Conservation (phyloP, 2,329 filamentous ascomycete species). For the Ceratocystis albifundus region DNA sequence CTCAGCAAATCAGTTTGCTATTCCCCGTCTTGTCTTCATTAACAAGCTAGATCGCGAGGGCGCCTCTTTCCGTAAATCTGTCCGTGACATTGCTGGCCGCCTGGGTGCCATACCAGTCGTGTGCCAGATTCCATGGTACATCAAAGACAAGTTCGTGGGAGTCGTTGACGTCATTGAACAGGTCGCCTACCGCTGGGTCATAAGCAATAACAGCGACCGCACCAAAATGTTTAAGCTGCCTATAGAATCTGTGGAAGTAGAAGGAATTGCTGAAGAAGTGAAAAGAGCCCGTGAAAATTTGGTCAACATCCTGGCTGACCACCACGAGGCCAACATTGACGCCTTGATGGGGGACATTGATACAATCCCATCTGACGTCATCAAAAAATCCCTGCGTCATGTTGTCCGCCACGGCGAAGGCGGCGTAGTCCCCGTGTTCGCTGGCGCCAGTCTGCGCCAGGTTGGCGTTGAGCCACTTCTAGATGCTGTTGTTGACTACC, state of each 20-base stretch:
- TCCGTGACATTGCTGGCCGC: conserved; percentile 71
- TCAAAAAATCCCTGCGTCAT: conserved; percentile 63
- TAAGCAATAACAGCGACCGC: conserved; percentile 31
- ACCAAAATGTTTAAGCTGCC: conserved; percentile 32
- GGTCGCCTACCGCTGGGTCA: conserved; percentile 60
- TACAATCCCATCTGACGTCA: conserved; percentile 55
- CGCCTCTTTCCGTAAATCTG: conserved; percentile 68
- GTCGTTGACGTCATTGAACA: conserved; percentile 73
- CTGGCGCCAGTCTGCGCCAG: conserved; percentile 84
- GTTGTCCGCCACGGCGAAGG: conserved; percentile 58
- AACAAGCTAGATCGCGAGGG: conserved; percentile 72
- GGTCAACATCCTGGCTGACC: conserved; percentile 73
- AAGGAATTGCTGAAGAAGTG: conserved; percentile 43
- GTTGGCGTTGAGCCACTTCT: conserved; percentile 87
- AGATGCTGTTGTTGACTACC: conserved; percentile 75
- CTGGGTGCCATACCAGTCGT: conserved; percentile 78
- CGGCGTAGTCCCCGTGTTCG: conserved; percentile 72
- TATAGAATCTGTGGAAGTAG: conserved; percentile 22
- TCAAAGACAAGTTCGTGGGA: conserved; percentile 66
- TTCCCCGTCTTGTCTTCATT: conserved; percentile 67
- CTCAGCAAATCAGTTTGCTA: conserved; percentile 73
- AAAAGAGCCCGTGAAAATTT: conserved; percentile 64
- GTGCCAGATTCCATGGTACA: conserved; percentile 93
- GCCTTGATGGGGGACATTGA: conserved; percentile 68
- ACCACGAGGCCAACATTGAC: conserved; percentile 78